Base-by-base conservation (phyloP, 495 filamentous ascomycete genomes). In the Cercophora scortea region DNA sequence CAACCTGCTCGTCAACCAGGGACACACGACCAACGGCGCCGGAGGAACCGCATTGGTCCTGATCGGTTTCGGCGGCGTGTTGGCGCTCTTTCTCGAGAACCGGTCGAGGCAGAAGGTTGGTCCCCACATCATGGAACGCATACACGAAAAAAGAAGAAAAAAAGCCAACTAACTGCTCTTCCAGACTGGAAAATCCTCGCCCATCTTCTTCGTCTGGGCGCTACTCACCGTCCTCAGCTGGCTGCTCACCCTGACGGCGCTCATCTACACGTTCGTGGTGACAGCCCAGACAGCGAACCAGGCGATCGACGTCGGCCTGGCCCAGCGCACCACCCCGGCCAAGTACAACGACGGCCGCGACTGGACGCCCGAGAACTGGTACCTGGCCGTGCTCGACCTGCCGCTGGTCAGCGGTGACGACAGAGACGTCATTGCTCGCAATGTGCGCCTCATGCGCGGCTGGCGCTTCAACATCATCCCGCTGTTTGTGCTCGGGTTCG, bases 281-380 rank as follows among this genome's bases (percentile, higher is more conserved):
- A 74, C 71, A 2, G 59, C 69, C 41, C 59, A 55, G 45, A 73
- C 70, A 19, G 59, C 59, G 8, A 65, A 65, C 8, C 76, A 79
- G 50, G 51, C 39, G 3, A 78, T 81, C 47, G 63, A 72, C 51
- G 16, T 54, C 9, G 33, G 39, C 1, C 41, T 75, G 18, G 74
- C 71, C 10, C 13, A n/a, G 12, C 54, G 48, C 41, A n/a, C 62
- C 15, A 59, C 64, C 15, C 59, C 73, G n/a, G 57, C 58, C 12
- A 50, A 59, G n/a, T 82, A 82, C 55, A 59, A 70, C 16, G 45
- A 53, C 2, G 25, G 25, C 25, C 25, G 25, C 25, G 5, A 25
- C 25, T 82, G 79, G 79, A 79, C 79, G 17, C 78, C 79, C 13
- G 74, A 76, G 63, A 79, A 66, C 46, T 82, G 79, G 79, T 77